Evolutionary conservation across 192 early-diverging fungal species (phyloP).

Genomic region (Umbelopsis ramanniana): DNA sequence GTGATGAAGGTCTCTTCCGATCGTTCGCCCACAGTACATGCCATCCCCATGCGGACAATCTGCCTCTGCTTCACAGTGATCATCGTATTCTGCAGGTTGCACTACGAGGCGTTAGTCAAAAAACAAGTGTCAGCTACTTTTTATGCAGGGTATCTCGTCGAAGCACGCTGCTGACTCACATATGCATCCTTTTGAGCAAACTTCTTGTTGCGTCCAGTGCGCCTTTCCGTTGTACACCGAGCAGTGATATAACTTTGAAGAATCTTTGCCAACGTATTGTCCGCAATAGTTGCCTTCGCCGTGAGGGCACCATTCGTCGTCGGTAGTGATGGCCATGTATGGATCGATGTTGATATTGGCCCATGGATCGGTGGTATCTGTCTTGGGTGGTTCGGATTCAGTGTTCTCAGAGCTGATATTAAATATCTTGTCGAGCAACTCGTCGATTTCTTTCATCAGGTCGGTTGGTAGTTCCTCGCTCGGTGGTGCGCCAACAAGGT

Average conservation of each 20-base stretch:
- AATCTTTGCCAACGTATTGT: slow-evolving; percentile 12
- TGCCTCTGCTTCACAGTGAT: slow-evolving; percentile 16
- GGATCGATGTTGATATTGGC: slow-evolving; percentile 15
- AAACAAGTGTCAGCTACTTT: neutral
- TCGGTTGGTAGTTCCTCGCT: neutral
- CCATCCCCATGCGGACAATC: slow-evolving; percentile 28
- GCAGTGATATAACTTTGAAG: slow-evolving; percentile 10
- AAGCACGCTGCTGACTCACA: neutral
- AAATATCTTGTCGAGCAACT: neutral
- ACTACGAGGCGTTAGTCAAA: neutral
- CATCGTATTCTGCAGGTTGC: slow-evolving; percentile 22
- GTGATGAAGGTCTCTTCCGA: slow-evolving; percentile 13
- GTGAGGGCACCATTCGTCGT: slow-evolving; percentile 25
- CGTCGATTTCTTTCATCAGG: neutral
- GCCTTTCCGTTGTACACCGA: slow-evolving; percentile 18
- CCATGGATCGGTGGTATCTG: neutral
- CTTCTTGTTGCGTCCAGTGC: slow-evolving; percentile 10
- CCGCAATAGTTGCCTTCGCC: slow-evolving; percentile 26
- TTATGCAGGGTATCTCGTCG: neutral
- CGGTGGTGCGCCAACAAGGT: neutral
- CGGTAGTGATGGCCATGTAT: neutral
- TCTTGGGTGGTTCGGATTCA: neutral
- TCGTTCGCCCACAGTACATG: slow-evolving; percentile 21
- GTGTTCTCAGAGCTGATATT: neutral
- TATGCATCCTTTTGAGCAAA: slow-evolving; percentile 24